Evolutionary conservation across 805 yeast genomes (phyloP).

Genomic region (Torulaspora quercuum): DNA sequence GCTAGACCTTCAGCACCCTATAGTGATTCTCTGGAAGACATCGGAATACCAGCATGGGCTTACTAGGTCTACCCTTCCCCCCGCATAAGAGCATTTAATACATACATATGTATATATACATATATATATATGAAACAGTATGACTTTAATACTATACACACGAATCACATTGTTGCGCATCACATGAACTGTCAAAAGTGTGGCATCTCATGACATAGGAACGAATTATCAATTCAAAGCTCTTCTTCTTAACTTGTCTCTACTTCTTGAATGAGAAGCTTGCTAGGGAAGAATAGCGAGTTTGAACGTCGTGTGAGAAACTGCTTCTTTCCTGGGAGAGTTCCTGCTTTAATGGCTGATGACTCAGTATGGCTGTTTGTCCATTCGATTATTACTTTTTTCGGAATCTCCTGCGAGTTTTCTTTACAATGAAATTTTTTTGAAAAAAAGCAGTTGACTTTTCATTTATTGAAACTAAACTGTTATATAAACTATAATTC

Average conservation of each 20-base stretch:
- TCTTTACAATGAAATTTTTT: background rate
- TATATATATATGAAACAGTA: background rate
- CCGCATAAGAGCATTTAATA: background rate
- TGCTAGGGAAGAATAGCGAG: too few species aligned
- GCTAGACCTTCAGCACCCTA: conserved; percentile 8
- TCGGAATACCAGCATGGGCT: conserved; percentile 21
- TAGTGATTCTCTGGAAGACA: conserved; percentile 7
- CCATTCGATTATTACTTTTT: background rate
- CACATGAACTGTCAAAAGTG: conserved; percentile 3
- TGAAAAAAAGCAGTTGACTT: background rate
- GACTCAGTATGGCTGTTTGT: conserved; percentile 1
- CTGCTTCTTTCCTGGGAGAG: too few species aligned
- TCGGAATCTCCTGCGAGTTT: conserved; percentile 5
- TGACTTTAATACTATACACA: background rate
- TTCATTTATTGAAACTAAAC: background rate
- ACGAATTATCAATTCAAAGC: too few species aligned
- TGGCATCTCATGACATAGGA: too few species aligned
- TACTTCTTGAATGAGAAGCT: too few species aligned
- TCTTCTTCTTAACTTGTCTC: too few species aligned
- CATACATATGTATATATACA: background rate
- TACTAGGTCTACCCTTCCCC: conserved; percentile 4
- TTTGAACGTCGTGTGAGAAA: too few species aligned
- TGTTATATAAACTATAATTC: background rate
- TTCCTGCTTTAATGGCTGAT: too few species aligned
- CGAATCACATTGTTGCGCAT: background rate